Conservation (phyloP, 129 eudicot genomes). For the Tanacetum coccineum region DNA sequence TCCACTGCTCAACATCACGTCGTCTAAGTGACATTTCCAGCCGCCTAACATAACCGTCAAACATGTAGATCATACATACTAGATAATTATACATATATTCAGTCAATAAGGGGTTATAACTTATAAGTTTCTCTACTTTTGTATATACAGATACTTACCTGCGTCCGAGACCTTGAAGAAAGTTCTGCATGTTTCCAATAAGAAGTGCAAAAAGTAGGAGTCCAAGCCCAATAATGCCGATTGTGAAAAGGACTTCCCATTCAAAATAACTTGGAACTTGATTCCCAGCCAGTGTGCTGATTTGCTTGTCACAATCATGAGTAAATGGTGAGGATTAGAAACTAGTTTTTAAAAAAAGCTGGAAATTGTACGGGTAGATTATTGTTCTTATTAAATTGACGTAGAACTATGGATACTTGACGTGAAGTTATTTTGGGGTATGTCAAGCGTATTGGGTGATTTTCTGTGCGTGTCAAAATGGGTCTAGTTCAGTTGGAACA, state of each 20-base stretch:
- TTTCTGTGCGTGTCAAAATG: no score
- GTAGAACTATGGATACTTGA: no score
- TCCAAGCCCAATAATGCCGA: slow-evolving; percentile 73
- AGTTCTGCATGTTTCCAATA: slow-evolving; percentile 94
- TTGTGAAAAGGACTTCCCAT: slow-evolving; percentile 85
- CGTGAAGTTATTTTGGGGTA: no score
- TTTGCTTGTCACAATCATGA: slow-evolving; percentile 53
- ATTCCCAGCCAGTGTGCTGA: slow-evolving; percentile 91
- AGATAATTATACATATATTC: neutral
- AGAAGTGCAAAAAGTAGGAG: slow-evolving; percentile 83
- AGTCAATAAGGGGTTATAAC: no score
- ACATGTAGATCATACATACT: slow-evolving; percentile 3
- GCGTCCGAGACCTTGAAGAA: slow-evolving; percentile 83
- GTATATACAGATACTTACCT: slow-evolving; percentile 34
- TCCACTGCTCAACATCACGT: slow-evolving; percentile 95
- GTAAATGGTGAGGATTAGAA: neutral
- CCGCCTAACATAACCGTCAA: slow-evolving; percentile 46
- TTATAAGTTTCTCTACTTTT: no score
- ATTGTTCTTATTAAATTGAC: no score
- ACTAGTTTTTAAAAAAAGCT: no score
- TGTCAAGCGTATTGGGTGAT: no score
- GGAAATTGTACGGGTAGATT: no score
- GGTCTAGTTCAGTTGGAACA: no score
- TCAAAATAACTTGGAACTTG: slow-evolving; percentile 69
- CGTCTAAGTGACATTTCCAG: slow-evolving; percentile 82